Base-by-base conservation (phyloP, 768 basidiomycete species). In the Boletellus ananiceps region DNA sequence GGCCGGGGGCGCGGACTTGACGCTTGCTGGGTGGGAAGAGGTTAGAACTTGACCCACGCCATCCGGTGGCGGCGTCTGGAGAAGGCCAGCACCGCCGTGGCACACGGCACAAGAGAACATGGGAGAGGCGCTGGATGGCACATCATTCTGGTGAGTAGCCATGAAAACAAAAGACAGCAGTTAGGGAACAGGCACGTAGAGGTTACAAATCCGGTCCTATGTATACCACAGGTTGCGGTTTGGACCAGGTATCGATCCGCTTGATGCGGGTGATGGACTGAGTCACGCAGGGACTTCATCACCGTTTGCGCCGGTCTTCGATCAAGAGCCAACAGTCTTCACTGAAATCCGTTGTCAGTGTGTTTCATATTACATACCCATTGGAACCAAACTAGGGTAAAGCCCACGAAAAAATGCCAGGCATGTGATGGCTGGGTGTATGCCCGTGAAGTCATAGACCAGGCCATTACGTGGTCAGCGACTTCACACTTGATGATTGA, bases 121-220 rank as follows among this genome's bases (percentile, higher is more conserved):
- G 32, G 45, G 23, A 7, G 23, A 50, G 27, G 19, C 19, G 27
- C 13, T 49, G 19, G 45, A 44, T 14, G 43, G 21, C 15, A 34
- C 35, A 35, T 36, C 18, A 25, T 52, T 40, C 8, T 32, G 41
- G 25, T 8, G 23, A 9, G 37, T 19, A 43, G 38, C 19, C 55
- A 57, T 57, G 13, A 49, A 25, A 42, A 43, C 39, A 25, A 48
- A 25, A 21, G 43, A 51, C n/a, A 37, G 27, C 9, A 35, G 15
- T 1, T 36, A 21, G 34, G 41, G 23, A 36, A 16, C 9, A 14
- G 43, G 35, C 37, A 15, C 19, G 27, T 7, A 14, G 37, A 34
- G 8, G 11, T 6, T 32, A 12, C 14, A 11, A 12, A 9, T 5
- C 35, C 33, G 14, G 36, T 43, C 45, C 60, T 57, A 46, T 39